Conservation (phyloP, 495 filamentous ascomycete species). For the Aspergillus sclerotiicarbonarius region DNA sequence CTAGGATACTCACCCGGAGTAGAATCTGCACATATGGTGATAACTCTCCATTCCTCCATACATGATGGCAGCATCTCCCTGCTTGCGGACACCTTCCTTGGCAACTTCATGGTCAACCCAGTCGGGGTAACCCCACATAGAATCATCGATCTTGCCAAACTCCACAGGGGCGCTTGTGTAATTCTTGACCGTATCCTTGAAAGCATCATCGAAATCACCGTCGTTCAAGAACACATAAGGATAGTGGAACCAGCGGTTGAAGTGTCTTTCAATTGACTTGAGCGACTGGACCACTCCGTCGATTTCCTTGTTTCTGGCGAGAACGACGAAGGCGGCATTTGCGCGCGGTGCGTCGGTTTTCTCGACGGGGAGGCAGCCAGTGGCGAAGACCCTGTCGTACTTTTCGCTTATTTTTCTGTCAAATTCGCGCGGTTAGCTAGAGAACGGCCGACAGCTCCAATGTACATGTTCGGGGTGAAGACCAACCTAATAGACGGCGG, state of each 20-base stretch:
- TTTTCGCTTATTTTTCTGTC: slow-evolving; percentile 94
- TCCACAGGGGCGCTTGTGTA: slow-evolving; percentile 85
- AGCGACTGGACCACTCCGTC: slow-evolving; percentile 94
- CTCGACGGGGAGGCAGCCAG: slow-evolving; percentile 73
- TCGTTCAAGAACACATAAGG: slow-evolving; percentile 99
- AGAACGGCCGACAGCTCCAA: not conserved
- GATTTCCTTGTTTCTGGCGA: slow-evolving; percentile 94
- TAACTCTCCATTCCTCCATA: slow-evolving; percentile 99
- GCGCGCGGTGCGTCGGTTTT: slow-evolving; percentile 66
- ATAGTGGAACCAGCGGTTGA: slow-evolving; percentile 99
- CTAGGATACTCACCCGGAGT: slow-evolving; percentile 72
- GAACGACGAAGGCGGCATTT: slow-evolving; percentile 93
- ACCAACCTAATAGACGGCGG: slow-evolving; percentile 89
- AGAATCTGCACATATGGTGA: slow-evolving; percentile 97
- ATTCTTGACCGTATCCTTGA: slow-evolving; percentile 84
- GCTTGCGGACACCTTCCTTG: slow-evolving; percentile 91
- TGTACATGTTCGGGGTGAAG: not conserved
- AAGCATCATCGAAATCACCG: slow-evolving; percentile 89
- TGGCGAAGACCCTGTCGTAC: slow-evolving; percentile 93
- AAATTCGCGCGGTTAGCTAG: slow-evolving; percentile 12
- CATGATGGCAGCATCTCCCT: slow-evolving; percentile 98
- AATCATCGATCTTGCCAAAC: slow-evolving; percentile 89
- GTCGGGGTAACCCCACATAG: slow-evolving; percentile 95
- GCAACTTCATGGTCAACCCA: slow-evolving; percentile 93
- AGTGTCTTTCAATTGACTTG: slow-evolving; percentile 97